Conservation (phyloP, 1,139 yeast genomes). For the Pichia terricola region DNA sequence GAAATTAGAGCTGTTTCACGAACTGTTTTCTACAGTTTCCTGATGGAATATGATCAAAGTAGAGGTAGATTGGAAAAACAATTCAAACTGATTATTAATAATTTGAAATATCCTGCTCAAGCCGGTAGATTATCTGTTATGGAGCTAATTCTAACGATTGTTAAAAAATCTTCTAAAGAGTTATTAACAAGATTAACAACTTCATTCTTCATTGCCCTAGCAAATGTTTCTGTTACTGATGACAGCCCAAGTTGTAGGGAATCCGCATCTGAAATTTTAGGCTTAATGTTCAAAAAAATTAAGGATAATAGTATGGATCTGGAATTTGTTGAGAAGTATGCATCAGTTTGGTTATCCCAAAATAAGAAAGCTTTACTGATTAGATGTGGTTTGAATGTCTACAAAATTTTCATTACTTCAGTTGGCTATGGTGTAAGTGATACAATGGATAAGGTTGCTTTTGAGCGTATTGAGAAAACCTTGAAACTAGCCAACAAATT, state of each 20-base stretch:
- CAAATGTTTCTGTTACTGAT: slow-evolving; percentile 72
- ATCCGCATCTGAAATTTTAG: slow-evolving; percentile 62
- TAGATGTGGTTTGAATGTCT: slow-evolving; percentile 71
- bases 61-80: slow-evolving; percentile 77
- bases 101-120: slow-evolving; percentile 76
- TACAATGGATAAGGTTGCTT: slow-evolving; percentile 28
- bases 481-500: slow-evolving; percentile 28
- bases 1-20: slow-evolving; percentile 84
- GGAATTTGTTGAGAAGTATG: slow-evolving; percentile 45
- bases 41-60: slow-evolving; percentile 94
- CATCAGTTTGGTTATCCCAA: slow-evolving; percentile 61
- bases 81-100: slow-evolving; percentile 72
- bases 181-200: slow-evolving; percentile 54
- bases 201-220: slow-evolving; percentile 75
- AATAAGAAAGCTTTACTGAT: slow-evolving; percentile 43
- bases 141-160: slow-evolving; percentile 70
- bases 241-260: slow-evolving; percentile 77
- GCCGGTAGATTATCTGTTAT: slow-evolving; percentile 85
- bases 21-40: slow-evolving; percentile 71
- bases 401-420: slow-evolving; percentile 51
- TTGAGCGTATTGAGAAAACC: slow-evolving; percentile 13
- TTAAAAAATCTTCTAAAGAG: slow-evolving; percentile 57
- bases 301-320: slow-evolving; percentile 27
- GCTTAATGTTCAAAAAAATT: slow-evolving; percentile 45
- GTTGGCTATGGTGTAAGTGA: slow-evolving; percentile 36